Base-by-base conservation (phyloP, 2,329 filamentous ascomycete species). In the Colletotrichum lupini region DNA sequence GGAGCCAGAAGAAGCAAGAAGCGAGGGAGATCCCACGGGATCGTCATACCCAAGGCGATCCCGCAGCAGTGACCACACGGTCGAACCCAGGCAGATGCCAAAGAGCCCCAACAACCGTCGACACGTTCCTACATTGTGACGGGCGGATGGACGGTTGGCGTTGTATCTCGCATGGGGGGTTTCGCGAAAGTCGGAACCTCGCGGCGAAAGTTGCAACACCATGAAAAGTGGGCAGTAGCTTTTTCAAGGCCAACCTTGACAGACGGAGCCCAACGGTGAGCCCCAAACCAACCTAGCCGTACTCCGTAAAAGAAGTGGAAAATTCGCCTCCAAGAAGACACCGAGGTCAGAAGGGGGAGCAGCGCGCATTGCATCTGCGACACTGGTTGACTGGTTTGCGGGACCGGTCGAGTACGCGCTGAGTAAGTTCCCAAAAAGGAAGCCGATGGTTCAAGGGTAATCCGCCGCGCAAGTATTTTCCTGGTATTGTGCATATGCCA, bases 1-100 rank as follows among this genome's bases (percentile, higher is more conserved):
- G 56, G 60, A n/a, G 67, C 67, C 60, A 55, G 67, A 73, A 73
- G 56, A 26, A 66, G 70, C 28, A 73, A 61, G 19, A 35, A 59
- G 55, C 42, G 28, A 59, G 67, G 70, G 14, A 73, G 70, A 73
- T 73, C 70, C 42, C 70, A 65, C 67, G 70, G 70, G 70, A 73
- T 73, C 67, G 67, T 24, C 67, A 56, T 52, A 65, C 46, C 67
- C 70, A 70, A 70, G 67, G 67, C n/a, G 60, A 73, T 65, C 70
- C 49, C 22, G 32, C 58, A 56, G n/a, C 30, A 42, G 37, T 42
- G 37, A 16, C 37, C 37, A 42, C 46, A 66, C 49, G 56, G 60
- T 52, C 52, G 22, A 58, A 28, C 52, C 52, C 19, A 35, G 37
- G 35, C 35, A n/a, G 53, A 16, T 55, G 61, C 65, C 53, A 56